phyloP scores from a whole-genome alignment of 2,329 filamentous ascomycete species.

The Xylariales sp. region DNA sequence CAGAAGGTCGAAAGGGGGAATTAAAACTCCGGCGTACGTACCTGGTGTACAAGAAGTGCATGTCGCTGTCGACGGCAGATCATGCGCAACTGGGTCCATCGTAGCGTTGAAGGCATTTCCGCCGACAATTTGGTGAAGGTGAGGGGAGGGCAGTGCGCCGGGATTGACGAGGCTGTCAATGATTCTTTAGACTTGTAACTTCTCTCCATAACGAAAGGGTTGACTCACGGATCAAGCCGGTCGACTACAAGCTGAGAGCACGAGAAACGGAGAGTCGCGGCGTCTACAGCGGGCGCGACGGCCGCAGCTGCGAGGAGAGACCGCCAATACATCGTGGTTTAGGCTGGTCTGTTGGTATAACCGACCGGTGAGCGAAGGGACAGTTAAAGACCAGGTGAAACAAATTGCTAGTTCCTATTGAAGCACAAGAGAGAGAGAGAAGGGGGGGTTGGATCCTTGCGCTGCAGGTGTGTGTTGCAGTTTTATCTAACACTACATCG shows the following conservation, averaged over 20 bases:
- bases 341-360: neutral
- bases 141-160: constrained; percentile 45
- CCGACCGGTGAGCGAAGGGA: constrained; percentile 22
- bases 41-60: constrained; percentile 47
- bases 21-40: too few species aligned
- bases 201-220: neutral
- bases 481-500: constrained; percentile 26
- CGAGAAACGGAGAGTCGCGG: constrained; percentile 48
- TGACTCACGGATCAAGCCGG: constrained; percentile 47
- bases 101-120: constrained; percentile 48
- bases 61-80: constrained; percentile 45
- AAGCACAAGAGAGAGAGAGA: neutral
- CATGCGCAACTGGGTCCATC: constrained; percentile 44
- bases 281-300: constrained; percentile 41
- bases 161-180: constrained; percentile 45
- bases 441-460: neutral
- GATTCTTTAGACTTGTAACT: constrained; percentile 24
- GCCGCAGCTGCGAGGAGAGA: constrained; percentile 42
- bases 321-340: constrained; percentile 43
- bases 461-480: constrained; percentile 14
- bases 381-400: neutral
- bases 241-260: constrained; percentile 50
- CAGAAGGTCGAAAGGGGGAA: too few species aligned
- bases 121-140: constrained; percentile 48
- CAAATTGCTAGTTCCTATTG: neutral